Base-by-base conservation (phyloP, 2,329 filamentous ascomycete genomes). In the Xylaria sp. region DNA sequence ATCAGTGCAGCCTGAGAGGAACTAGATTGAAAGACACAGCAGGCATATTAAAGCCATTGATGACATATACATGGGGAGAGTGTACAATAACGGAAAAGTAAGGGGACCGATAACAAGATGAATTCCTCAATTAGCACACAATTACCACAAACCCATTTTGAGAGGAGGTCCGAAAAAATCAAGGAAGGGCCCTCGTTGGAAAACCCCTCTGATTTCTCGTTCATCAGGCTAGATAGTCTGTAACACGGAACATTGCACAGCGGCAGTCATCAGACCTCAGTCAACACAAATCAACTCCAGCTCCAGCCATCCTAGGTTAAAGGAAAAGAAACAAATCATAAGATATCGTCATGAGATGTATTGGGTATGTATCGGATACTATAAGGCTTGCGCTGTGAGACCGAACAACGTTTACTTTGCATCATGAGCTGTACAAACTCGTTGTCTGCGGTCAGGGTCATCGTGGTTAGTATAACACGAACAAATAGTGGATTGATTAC, bases 401-500 rank as follows among this genome's bases (percentile, higher is more conserved):
- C 66, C 54, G 63, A 53, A 67, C 25, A 35, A 63, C 67, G 78
- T 84, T 92, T 94, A 85, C 94, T 94, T 86, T 95, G 92, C 92
- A 95, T 94, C 92, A 95, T 95, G 77, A 95, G 89, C 82, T 95
- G 92, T 72, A 95, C 92, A 76, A 95, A 95, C 80, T 95, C 92
- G 83, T 94, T 94, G 82, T 94, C 91, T 94, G 72, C 92, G 70
- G 15, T n/a, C n/a, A n/a, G n/a, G n/a, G 51, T 17, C 42, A 21
- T 15, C 33, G 61, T 35, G 62, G 74, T 77, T 74, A 77, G 64
- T 38, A 55, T 19, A 4, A 1, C 12, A 43, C 28, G 3, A 25
- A 59, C 9, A 19, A n/a, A 8, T 17, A 15, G 17, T n/a, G 49
- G 12, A 12, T 38, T 45, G 46, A n/a, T 35, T 15, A 42, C 4